A percentile compares a stretch with the other conserved stretches of the same genome.
These are phyloP conservation scores for Pestalotiopsis sp. DNA, from an alignment of 2,329 filamentous ascomycete genomes.

Conservation along the genomic window DNA sequence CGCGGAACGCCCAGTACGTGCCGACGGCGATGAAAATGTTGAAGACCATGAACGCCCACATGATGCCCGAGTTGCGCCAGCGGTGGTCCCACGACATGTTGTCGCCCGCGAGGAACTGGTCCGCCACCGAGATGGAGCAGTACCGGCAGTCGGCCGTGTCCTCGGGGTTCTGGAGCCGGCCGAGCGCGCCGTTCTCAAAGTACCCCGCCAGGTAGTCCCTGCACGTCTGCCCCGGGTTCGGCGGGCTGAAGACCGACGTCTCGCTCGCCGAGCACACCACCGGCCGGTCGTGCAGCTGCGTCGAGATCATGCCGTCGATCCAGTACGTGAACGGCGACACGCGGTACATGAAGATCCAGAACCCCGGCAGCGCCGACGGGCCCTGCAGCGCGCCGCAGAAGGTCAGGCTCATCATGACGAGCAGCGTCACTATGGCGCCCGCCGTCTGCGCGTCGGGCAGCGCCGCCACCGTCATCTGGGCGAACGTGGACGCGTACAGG, in stretches of 20 bases:
- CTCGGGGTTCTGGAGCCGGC: constrained; percentile 52
- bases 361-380: constrained; percentile 64
- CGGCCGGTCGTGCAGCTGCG: constrained; percentile 66
- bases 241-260: constrained; percentile 66
- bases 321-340: constrained; percentile 83
- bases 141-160: constrained; percentile 56
- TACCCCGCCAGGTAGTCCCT: constrained; percentile 56
- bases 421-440: constrained; percentile 62
- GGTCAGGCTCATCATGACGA: constrained; percentile 62
- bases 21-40: constrained; percentile 57
- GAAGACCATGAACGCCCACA: constrained; percentile 61
- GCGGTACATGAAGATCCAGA: constrained; percentile 87
- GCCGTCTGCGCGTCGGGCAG: constrained; percentile 71
- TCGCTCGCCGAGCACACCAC: constrained; percentile 73
- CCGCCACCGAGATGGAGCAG: constrained; percentile 54
- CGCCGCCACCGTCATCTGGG: constrained; percentile 72
- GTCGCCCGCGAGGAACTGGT: constrained; percentile 50
- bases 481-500: constrained; percentile 72
- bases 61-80: constrained; percentile 70
- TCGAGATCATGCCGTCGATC: constrained; percentile 70
- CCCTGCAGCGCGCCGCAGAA: constrained; percentile 47
- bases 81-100: constrained; percentile 56
- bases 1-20: constrained; percentile 57
- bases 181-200: constrained; percentile 45
- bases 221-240: constrained; percentile 56